phyloP scores from a whole-genome alignment of 1,139 yeast species.

The Chernovozyma aurita region DNA sequence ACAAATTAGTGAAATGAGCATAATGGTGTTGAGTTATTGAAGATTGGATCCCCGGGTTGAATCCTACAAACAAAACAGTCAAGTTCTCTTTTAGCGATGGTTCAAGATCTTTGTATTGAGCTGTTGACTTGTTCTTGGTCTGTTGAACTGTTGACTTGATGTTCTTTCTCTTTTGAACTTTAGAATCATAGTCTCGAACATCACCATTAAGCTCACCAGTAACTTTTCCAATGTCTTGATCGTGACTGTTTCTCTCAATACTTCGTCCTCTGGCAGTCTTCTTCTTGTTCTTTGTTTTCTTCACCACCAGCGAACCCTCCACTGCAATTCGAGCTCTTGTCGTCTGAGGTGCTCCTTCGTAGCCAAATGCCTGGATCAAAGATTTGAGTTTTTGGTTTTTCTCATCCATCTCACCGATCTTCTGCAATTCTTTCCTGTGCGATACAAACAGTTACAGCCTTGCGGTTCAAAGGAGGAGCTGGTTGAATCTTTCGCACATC shows the following conservation, averaged over 20 bases:
- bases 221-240: no score
- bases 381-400: constrained; percentile 8
- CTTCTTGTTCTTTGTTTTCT: no score
- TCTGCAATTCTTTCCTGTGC: background rate
- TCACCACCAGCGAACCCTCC: no score
- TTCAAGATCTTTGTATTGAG: constrained; percentile 25
- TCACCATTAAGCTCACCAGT: no score
- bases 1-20: constrained; percentile 66
- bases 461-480: background rate
- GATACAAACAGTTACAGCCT: background rate
- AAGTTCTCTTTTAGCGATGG: constrained; percentile 30
- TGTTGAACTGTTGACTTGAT: no score
- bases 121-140: constrained; percentile 1
- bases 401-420: constrained; percentile 4
- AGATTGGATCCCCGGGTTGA: constrained; percentile 69
- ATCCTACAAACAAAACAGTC: constrained; percentile 61
- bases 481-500: no score
- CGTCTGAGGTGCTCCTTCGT: no score
- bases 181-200: no score
- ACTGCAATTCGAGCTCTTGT: no score
- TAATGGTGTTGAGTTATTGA: constrained; percentile 64
- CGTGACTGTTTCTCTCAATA: no score
- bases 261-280: no score
- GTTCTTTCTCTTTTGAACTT: no score
- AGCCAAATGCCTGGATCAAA: constrained; percentile 16